These are phyloP conservation scores for Fusarium sp. DNA, from an alignment of 2,329 filamentous ascomycete species.

Conservation along the genomic window DNA sequence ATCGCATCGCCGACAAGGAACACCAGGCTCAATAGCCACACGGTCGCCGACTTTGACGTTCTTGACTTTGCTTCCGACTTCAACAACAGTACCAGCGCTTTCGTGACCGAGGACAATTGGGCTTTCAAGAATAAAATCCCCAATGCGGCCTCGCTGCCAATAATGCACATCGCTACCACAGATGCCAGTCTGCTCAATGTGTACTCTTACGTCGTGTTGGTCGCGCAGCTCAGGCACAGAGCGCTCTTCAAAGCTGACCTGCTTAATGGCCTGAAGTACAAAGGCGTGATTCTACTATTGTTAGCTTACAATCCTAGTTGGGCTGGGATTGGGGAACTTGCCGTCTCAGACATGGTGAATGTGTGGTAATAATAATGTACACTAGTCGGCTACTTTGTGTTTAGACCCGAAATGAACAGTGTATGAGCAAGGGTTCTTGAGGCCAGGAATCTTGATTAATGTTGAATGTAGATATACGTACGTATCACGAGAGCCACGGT, in stretches of 20 bases:
- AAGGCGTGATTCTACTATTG: conserved; percentile 61
- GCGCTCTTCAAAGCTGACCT: conserved; percentile 62
- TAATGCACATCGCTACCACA: conserved; percentile 64
- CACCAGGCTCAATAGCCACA: conserved; percentile 65
- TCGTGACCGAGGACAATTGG: conserved; percentile 66
- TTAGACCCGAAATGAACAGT: background rate
- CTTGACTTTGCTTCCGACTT: conserved; percentile 58
- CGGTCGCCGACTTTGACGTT: conserved; percentile 61
- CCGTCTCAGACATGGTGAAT: background rate
- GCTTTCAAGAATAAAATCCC: conserved; percentile 60
- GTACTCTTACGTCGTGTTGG: conserved; percentile 60
- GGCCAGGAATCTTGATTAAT: background rate
- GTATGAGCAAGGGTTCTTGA: background rate
- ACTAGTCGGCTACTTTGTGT: background rate
- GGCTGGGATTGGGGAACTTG: background rate
- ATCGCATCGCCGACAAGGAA: conserved; percentile 61
- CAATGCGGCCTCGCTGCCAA: conserved; percentile 63
- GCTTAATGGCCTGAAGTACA: conserved; percentile 61
- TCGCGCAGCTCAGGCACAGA: conserved; percentile 58
- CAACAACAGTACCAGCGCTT: conserved; percentile 58
- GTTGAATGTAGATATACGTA: background rate
- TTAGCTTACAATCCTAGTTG: background rate
- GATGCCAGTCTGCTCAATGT: conserved; percentile 63
- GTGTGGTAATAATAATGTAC: background rate
- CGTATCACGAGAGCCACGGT: background rate